These are phyloP conservation scores for Cyberlindnera maritima DNA, from an alignment of 805 yeast species.

Conservation along the genomic window DNA sequence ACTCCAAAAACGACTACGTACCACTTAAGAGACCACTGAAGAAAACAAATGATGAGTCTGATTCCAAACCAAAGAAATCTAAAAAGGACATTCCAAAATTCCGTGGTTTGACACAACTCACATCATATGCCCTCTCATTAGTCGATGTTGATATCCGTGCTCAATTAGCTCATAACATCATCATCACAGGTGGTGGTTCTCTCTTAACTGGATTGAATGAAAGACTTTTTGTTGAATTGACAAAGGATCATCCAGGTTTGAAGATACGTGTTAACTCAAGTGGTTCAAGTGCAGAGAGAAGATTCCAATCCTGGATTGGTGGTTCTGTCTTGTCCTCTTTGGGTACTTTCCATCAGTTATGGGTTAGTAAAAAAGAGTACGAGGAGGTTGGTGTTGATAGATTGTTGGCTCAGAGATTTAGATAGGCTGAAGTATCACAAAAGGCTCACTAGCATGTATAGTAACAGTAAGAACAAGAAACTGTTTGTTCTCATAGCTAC, in stretches of 20 bases:
- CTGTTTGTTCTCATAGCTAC: no score
- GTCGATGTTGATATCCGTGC: slow-evolving; percentile 83
- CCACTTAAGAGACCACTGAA: slow-evolving; percentile 62
- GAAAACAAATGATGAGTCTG: slow-evolving; percentile 33
- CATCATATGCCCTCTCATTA: slow-evolving; percentile 50
- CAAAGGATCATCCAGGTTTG: slow-evolving; percentile 72
- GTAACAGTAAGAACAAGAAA: no score
- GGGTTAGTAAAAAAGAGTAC: slow-evolving; percentile 87
- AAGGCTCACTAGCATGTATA: no score
- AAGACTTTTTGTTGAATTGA: slow-evolving; percentile 67
- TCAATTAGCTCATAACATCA: slow-evolving; percentile 82
- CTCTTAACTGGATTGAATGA: slow-evolving; percentile 80
- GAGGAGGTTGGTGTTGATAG: slow-evolving; percentile 87
- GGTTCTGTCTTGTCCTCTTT: slow-evolving; percentile 84
- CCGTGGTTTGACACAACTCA: slow-evolving; percentile 58
- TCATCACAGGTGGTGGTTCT: slow-evolving; percentile 82
- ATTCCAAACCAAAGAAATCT: slow-evolving; percentile 28
- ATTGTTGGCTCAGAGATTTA: slow-evolving; percentile 75
- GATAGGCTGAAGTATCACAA: slow-evolving; percentile 44
- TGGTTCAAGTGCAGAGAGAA: slow-evolving; percentile 75
- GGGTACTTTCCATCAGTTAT: slow-evolving; percentile 92
- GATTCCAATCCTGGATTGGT: slow-evolving; percentile 86
- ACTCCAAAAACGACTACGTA: slow-evolving; percentile 59
- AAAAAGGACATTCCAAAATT: slow-evolving; percentile 24
- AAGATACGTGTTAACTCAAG: slow-evolving; percentile 81